A percentile compares a stretch with the other conserved stretches of the same genome.
Evolutionary conservation across 2,329 filamentous ascomycete genomes (phyloP).

Genomic region (Gliomastix tumulicola): DNA sequence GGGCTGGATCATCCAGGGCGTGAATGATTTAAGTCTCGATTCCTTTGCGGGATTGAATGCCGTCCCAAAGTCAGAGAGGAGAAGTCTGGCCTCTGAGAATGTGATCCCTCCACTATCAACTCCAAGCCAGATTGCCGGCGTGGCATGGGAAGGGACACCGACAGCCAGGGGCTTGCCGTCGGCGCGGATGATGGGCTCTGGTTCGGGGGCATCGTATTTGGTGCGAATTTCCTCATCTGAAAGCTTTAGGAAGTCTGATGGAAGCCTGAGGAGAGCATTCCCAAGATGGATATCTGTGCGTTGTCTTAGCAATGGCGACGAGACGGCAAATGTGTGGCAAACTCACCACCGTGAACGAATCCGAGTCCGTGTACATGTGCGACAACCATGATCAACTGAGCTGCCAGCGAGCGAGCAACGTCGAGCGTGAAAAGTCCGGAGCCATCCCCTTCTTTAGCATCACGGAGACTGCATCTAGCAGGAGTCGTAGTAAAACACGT

Average conservation of each 20-base stretch:
- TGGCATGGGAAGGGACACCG: slow-evolving; percentile 17
- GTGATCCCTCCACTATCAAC: slow-evolving; percentile 17
- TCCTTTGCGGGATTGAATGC: slow-evolving; percentile 15
- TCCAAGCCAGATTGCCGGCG: slow-evolving; percentile 23
- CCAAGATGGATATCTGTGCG: slow-evolving; percentile 20
- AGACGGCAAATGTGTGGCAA: no score
- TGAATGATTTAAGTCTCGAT: slow-evolving; percentile 15
- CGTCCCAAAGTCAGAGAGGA: slow-evolving; percentile 23
- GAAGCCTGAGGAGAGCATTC: slow-evolving; percentile 21
- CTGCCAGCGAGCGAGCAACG: slow-evolving; percentile 17
- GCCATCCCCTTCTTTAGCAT: slow-evolving; percentile 5
- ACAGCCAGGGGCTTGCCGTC: slow-evolving; percentile 8
- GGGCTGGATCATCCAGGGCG: slow-evolving; percentile 17
- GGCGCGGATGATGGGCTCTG: slow-evolving; percentile 7
- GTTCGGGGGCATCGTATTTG: slow-evolving; percentile 11
- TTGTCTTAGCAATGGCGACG: no score
- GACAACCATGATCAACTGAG: slow-evolving; percentile 18
- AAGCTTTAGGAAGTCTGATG: slow-evolving; percentile 10
- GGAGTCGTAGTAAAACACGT: slow-evolving; percentile 14
- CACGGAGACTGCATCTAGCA: slow-evolving; percentile 15
- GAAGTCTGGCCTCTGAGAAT: slow-evolving; percentile 10
- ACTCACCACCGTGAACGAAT: slow-evolving; percentile 21
- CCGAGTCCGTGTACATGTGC: slow-evolving; percentile 17
- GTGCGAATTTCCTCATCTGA: slow-evolving; percentile 13
- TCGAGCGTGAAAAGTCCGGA: slow-evolving; percentile 13